Evolutionary conservation across 257 asterid genomes (phyloP).

Genomic region (Linderniella brevidens): DNA sequence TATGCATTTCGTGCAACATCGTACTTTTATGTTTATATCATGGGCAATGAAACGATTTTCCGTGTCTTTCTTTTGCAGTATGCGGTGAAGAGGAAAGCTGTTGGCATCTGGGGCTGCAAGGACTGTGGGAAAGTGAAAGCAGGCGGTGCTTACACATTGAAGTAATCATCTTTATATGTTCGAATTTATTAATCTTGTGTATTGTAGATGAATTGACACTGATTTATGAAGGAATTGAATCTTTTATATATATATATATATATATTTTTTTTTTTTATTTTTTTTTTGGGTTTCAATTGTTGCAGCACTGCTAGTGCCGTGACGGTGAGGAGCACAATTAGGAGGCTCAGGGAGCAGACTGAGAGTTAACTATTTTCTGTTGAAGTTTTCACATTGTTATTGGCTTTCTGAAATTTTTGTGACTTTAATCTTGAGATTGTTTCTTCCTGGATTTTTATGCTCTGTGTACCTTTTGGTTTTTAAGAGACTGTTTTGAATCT

Average conservation of each 20-base stretch:
- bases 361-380: conserved; percentile 23
- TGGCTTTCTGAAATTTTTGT: no score
- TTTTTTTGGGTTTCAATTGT: not conserved
- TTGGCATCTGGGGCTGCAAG: conserved; percentile 61
- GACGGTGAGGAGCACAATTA: conserved; percentile 55
- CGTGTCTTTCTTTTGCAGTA: conserved; percentile 15
- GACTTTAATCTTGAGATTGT: no score
- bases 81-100: conserved; percentile 53
- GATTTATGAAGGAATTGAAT: no score
- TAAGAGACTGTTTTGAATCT: no score
- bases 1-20: not conserved
- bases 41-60: not conserved
- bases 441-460: no score
- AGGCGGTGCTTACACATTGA: conserved; percentile 51
- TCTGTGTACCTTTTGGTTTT: no score
- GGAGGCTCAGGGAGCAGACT: conserved; percentile 64
- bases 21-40: not conserved
- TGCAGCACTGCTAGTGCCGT: conserved; percentile 59
- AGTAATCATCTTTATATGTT: conserved; percentile 13
- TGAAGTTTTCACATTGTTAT: no score
- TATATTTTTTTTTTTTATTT: no score
- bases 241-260: no score
- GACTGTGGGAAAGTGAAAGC: conserved; percentile 54
- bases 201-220: no score
- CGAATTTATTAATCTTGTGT: not conserved